A percentile compares a stretch with the other conserved stretches of the same genome.
Conservation (phyloP, 352 stramenopile genomes). For the Phytophthora nicotianae region DNA sequence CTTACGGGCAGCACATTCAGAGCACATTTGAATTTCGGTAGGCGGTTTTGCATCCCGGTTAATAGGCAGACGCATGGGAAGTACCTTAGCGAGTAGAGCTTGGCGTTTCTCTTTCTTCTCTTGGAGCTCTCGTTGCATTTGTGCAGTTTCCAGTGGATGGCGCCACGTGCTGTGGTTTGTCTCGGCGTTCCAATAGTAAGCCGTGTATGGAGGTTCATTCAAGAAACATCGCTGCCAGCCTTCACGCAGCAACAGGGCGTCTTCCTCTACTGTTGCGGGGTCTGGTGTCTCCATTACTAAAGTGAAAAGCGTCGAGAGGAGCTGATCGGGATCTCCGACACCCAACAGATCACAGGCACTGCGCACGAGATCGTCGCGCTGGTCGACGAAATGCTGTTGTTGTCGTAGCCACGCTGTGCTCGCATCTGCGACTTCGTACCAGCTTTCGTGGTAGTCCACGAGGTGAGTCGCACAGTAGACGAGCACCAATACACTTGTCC, state of each 20-base stretch:
- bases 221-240: slow-evolving; percentile 60
- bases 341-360: slow-evolving; percentile 46
- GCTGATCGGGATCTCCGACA: slow-evolving; percentile 34
- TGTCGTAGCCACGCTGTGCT: slow-evolving; percentile 50
- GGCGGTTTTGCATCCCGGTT: slow-evolving; percentile 35
- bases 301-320: slow-evolving; percentile 50
- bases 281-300: slow-evolving; percentile 36
- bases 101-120: slow-evolving; percentile 37
- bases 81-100: slow-evolving; percentile 40
- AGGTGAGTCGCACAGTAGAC: slow-evolving; percentile 46
- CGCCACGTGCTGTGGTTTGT: slow-evolving; percentile 64
- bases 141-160: slow-evolving; percentile 53
- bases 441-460: slow-evolving; percentile 55
- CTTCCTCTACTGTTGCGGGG: slow-evolving; percentile 17
- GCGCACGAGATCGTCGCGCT: slow-evolving; percentile 54
- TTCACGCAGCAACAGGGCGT: slow-evolving; percentile 40
- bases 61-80: slow-evolving; percentile 51
- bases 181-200: slow-evolving; percentile 70
- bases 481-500: slow-evolving; percentile 57
- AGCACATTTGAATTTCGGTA: slow-evolving; percentile 12
- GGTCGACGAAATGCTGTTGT: slow-evolving; percentile 54
- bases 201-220: slow-evolving; percentile 60
- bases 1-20: slow-evolving; percentile 24
- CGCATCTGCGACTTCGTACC: slow-evolving; percentile 47
- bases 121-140: slow-evolving; percentile 41